Conservation (phyloP, 345 rosid genomes). For the Reutealis trisperma region DNA sequence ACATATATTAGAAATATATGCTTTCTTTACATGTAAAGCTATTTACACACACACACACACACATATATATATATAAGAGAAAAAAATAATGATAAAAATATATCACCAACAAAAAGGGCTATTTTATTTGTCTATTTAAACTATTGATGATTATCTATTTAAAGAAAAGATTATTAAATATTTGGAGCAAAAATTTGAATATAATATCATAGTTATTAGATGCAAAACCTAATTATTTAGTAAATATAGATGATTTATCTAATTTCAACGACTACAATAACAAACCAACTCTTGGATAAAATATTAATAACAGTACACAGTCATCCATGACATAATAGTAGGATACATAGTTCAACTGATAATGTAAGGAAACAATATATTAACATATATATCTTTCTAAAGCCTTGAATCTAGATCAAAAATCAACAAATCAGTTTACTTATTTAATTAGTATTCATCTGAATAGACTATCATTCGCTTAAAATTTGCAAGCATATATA, state of each 20-base stretch:
- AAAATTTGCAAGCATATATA: background rate
- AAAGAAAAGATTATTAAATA: background rate
- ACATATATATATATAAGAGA: background rate
- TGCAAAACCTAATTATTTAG: background rate
- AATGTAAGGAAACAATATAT: no score
- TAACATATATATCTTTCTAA: background rate
- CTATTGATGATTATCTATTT: background rate
- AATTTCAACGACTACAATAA: conserved; percentile 1
- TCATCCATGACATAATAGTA: background rate
- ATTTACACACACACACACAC: background rate
- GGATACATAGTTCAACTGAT: background rate
- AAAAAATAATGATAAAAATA: background rate
- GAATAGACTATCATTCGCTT: background rate
- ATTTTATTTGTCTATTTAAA: no score
- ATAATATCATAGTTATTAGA: background rate
- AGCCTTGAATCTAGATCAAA: background rate
- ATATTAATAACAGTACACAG: background rate
- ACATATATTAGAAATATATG: background rate
- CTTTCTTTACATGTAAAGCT: no score
- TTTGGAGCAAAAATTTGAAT: background rate
- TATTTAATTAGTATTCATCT: background rate
- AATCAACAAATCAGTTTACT: background rate
- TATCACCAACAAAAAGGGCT: no score
- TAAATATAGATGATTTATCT: no score
- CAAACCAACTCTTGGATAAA: background rate